phyloP scores from a whole-genome alignment of 2,329 filamentous ascomycete species.

The Trichophyton benhamiae region DNA sequence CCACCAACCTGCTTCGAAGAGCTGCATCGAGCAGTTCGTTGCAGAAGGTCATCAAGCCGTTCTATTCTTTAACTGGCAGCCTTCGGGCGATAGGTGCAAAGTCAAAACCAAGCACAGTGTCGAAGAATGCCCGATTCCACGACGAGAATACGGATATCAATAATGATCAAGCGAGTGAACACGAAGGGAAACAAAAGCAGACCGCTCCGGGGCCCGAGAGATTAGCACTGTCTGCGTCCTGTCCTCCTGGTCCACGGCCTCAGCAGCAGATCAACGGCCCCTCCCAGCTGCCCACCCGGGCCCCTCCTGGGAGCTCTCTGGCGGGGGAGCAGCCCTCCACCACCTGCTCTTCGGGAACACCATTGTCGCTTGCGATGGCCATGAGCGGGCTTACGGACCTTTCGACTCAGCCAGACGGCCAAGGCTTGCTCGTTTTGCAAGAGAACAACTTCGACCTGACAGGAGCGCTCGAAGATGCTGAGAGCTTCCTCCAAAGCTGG shows the following conservation, averaged over 20 bases:
- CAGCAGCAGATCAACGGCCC: not conserved
- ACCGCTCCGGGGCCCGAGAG: no score
- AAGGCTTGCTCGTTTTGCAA: conserved; percentile 16
- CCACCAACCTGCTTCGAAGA: not conserved
- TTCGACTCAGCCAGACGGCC: conserved; percentile 22
- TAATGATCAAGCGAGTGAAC: not conserved
- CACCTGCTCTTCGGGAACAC: conserved; percentile 23
- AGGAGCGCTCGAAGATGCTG: conserved; percentile 34
- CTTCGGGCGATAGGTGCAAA: not conserved
- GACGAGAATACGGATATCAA: not conserved
- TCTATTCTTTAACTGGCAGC: conserved; percentile 16
- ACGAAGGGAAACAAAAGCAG: not conserved
- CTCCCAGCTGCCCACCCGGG: not conserved
- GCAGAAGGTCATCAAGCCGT: conserved; percentile 17
- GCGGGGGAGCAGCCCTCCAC: conserved; percentile 20
- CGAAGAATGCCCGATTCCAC: not conserved
- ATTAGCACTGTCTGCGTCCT: not conserved
- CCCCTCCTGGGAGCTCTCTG: not conserved
- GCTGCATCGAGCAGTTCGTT: not conserved
- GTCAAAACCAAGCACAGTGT: not conserved
- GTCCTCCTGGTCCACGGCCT: not conserved
- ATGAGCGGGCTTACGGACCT: not conserved
- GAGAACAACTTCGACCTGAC: conserved; percentile 33
- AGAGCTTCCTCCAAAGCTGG: conserved; percentile 36
- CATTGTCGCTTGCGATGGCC: conserved; percentile 16